Evolutionary conservation across 2,329 filamentous ascomycete genomes (phyloP), one percentile per base, ranked within the genome.

Genomic region (Cercospora sojina): DNA sequence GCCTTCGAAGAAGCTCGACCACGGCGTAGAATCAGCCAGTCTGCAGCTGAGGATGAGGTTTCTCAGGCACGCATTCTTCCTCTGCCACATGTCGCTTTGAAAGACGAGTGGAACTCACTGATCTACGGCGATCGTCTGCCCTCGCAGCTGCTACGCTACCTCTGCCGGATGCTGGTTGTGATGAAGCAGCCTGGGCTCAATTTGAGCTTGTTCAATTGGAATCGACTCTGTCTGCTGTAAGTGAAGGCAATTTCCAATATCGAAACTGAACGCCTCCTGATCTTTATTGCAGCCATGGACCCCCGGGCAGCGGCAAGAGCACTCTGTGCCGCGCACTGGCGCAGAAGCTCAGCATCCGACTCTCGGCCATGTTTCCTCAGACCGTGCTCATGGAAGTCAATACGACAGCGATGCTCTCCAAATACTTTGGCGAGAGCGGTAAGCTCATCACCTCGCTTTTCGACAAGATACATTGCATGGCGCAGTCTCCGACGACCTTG

Each of bases 281-380:
- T 49, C 43, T 20, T 13, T 6, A 49, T 1, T 23, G 18, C 43
- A 49, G 43, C 5, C 75, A 82, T 62, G 81, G 81, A 0, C 79
- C 81, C 7, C 79, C 81, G 2, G 81, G 81, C 1, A 78, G 75
- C 18, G 80, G 80, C 2, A 82, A 82, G 70, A 80, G 79, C 20
- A 80, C 77, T 1, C 73, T 83, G 2, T 82, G 80, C 63, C 79
- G 81, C 25, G 82, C 79, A 2, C 73, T 84, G 78, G 77, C 87
- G 79, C 83, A 85, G 65, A 84, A 83, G 70, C 75, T 84, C 2
- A 78, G 80, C 18, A 83, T 85, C 38, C 77, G 83, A 0, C 75
- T 84, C 1, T 76, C 76, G 1, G 69, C 74, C 2, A 64, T 63
- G 2, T 84, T 80, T 65, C 60, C 68, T 1, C 73, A 75, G 1